phyloP scores from a whole-genome alignment of 441 rosid species.

The Erodium moschatum region DNA sequence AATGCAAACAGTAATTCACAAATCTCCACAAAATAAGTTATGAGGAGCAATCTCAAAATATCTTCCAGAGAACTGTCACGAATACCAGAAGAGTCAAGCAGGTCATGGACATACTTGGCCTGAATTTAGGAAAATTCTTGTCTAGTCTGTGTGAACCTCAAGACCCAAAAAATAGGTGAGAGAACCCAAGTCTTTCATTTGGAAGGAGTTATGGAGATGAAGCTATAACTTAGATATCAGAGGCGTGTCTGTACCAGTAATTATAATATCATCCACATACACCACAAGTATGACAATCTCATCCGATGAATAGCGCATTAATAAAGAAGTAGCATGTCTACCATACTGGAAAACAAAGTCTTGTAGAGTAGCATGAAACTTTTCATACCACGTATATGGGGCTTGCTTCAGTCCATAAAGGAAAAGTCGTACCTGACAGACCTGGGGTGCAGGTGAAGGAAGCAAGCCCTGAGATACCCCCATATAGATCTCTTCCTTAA shows the following conservation, averaged over 20 bases:
- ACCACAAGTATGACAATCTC: neutral
- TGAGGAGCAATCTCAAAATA: neutral
- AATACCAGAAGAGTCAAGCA: no score
- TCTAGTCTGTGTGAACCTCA: no score
- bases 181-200: no score
- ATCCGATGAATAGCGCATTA: neutral
- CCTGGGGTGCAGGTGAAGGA: neutral
- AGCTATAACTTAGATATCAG: no score
- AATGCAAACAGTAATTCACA: neutral
- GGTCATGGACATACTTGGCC: no score
- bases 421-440: neutral
- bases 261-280: no score
- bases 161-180: no score
- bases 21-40: neutral
- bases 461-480: neutral
- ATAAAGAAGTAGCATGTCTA: neutral
- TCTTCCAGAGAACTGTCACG: no score
- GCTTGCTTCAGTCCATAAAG: conserved; percentile 7
- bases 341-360: neutral
- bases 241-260: no score
- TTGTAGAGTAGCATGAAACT: neutral
- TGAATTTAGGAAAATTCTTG: no score
- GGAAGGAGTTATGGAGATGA: no score
- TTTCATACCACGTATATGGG: neutral
- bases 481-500: neutral